Conservation (phyloP, 169 alveolate species). For the Plasmodium billcollinsi region DNA sequence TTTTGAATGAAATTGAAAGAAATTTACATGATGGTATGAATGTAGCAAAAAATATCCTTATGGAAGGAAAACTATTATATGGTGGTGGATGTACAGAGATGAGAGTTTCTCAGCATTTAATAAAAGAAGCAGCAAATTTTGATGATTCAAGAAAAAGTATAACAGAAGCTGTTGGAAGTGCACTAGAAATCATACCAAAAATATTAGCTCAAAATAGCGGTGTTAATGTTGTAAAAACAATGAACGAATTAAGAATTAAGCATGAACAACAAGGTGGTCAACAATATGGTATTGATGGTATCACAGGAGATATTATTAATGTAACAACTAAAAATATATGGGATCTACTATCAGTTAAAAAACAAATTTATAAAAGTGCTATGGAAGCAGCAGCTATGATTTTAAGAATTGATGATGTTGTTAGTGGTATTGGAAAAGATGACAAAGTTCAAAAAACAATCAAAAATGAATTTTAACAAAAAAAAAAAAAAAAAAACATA, state of each 20-base stretch:
- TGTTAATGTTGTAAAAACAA: slow-evolving; percentile 93
- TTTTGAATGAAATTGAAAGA: slow-evolving; percentile 97
- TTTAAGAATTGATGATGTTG: slow-evolving; percentile 97
- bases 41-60: slow-evolving; percentile 97
- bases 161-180: slow-evolving; percentile 97
- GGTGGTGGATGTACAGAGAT: slow-evolving; percentile 99
- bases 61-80: slow-evolving; percentile 97
- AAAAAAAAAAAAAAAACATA: background rate
- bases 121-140: slow-evolving; percentile 85
- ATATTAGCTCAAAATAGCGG: slow-evolving; percentile 99
- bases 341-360: slow-evolving; percentile 96
- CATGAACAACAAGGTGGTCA: slow-evolving; percentile 87
- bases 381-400: slow-evolving; percentile 96
- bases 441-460: slow-evolving; percentile 74
- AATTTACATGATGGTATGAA: slow-evolving; percentile 98
- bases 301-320: slow-evolving; percentile 93
- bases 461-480: background rate
- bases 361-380: slow-evolving; percentile 96
- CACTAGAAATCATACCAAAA: slow-evolving; percentile 98
- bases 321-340: slow-evolving; percentile 92
- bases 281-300: slow-evolving; percentile 95
- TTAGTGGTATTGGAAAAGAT: slow-evolving; percentile 93
- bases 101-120: slow-evolving; percentile 95
- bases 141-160: slow-evolving; percentile 87
- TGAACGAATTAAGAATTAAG: slow-evolving; percentile 93